Evolutionary conservation across 371 early-diverging fungal genomes (phyloP).

Genomic region (Circinella minor): DNA sequence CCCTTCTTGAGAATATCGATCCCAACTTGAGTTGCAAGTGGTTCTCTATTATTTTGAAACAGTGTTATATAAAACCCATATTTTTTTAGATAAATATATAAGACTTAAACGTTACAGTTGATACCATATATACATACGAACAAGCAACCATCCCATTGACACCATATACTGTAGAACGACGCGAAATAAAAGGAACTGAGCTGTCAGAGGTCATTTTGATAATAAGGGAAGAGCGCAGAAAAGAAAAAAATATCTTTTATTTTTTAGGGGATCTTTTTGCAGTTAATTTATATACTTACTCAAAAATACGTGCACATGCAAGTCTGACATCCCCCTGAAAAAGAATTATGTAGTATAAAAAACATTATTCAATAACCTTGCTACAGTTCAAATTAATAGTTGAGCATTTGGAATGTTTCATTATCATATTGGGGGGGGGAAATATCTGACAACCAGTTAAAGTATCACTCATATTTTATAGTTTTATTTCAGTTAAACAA

Average conservation of each 20-base stretch:
- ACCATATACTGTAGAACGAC: constrained; percentile 50
- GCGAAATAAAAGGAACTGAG: constrained; percentile 49
- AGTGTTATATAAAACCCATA: neutral
- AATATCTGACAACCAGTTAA: too few species aligned
- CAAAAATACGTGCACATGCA: too few species aligned
- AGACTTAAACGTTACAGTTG: neutral
- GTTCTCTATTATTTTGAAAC: constrained; percentile 60
- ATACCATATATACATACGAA: constrained; percentile 28
- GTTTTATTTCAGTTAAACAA: too few species aligned
- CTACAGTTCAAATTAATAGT: too few species aligned
- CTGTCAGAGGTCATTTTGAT: neutral
- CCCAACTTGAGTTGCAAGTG: constrained; percentile 82
- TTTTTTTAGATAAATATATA: neutral
- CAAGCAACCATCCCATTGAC: constrained; percentile 53
- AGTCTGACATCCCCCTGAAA: too few species aligned
- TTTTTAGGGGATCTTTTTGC: too few species aligned
- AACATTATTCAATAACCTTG: too few species aligned
- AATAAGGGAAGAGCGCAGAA: neutral
- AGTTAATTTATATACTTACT: too few species aligned
- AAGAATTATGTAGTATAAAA: too few species aligned
- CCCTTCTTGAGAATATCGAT: constrained; percentile 77
- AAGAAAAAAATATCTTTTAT: neutral
- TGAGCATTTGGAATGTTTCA: too few species aligned
- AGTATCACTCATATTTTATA: too few species aligned
- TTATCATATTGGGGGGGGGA: too few species aligned